Evolutionary conservation across 2,329 filamentous ascomycete species (phyloP).

Genomic region (Colletotrichum sp.): DNA sequence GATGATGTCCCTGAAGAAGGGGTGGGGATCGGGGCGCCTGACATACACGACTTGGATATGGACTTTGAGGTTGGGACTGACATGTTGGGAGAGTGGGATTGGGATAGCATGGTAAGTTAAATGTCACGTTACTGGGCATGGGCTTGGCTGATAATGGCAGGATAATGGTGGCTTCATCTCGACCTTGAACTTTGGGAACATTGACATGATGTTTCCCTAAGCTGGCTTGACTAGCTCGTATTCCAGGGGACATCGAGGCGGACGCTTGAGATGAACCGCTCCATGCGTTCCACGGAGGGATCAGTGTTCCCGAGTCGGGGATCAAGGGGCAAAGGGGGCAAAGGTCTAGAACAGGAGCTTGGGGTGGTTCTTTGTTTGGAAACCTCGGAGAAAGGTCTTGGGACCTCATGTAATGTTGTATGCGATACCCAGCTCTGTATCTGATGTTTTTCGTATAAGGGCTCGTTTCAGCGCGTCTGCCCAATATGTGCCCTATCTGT

Average conservation of each 20-base stretch:
- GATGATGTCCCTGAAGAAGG: constrained; percentile 11
- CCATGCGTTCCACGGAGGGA: neutral
- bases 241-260: neutral
- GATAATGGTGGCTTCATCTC: neutral
- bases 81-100: constrained; percentile 32
- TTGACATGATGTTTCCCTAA: neutral
- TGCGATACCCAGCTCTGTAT: neutral
- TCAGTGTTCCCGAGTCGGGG: neutral
- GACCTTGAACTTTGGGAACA: neutral
- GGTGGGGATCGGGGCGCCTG: neutral
- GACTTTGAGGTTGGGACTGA: constrained; percentile 10
- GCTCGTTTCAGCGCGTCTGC: neutral
- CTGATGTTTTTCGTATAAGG: neutral
- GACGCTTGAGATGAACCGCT: neutral
- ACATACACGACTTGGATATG: constrained; percentile 10
- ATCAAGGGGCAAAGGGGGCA: neutral
- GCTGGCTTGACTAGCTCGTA: neutral
- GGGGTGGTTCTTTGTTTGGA: neutral
- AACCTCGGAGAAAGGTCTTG: neutral
- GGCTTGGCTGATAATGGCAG: constrained; percentile 25
- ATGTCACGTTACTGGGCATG: constrained; percentile 23
- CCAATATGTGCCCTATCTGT: neutral
- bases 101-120: constrained; percentile 36
- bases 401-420: neutral
- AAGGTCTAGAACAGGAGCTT: neutral